Percentiles rank a stretch among this genome's conserved stretches.
phyloP scores from a whole-genome alignment of 1,139 yeast species.

The Pichia sp. region DNA sequence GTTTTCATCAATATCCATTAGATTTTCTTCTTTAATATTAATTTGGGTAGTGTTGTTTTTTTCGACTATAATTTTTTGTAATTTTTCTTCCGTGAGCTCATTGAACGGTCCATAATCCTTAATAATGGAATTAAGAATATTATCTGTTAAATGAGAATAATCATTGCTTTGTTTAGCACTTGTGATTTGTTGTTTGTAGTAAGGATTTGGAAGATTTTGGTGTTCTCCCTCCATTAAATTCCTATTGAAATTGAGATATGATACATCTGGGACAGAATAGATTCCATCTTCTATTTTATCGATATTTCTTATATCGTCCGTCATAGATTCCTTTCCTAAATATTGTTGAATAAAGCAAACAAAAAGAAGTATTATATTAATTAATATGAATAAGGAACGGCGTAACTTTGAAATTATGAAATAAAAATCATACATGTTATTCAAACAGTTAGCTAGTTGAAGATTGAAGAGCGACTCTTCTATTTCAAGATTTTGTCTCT shows the following conservation, averaged over 20 bases:
- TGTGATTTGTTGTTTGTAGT: slow-evolving; percentile 9
- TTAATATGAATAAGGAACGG: too few relatives aligned
- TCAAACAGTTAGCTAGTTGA: too few relatives aligned
- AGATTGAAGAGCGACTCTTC: too few relatives aligned
- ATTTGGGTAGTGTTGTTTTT: neutral
- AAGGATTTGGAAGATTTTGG: slow-evolving; percentile 15
- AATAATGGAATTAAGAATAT: slow-evolving; percentile 17
- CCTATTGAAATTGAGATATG: slow-evolving; percentile 14
- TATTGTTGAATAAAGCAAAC: too few relatives aligned
- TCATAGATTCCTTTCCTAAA: neutral
- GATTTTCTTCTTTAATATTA: neutral
- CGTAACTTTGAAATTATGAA: too few relatives aligned
- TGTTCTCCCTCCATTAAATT: slow-evolving; percentile 16
- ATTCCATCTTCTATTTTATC: neutral
- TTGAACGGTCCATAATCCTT: slow-evolving; percentile 18
- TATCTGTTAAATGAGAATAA: slow-evolving; percentile 14
- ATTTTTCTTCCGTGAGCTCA: slow-evolving; percentile 15
- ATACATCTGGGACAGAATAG: slow-evolving; percentile 9
- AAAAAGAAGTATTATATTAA: too few relatives aligned
- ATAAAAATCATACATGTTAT: too few relatives aligned
- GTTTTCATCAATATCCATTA: slow-evolving; percentile 2
- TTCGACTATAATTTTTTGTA: slow-evolving; percentile 7
- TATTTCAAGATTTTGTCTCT: too few relatives aligned
- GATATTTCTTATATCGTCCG: neutral
- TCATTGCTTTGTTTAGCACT: slow-evolving; percentile 4